phyloP scores from a whole-genome alignment of 345 rosid genomes.

The Gossypium ekmanianum region DNA sequence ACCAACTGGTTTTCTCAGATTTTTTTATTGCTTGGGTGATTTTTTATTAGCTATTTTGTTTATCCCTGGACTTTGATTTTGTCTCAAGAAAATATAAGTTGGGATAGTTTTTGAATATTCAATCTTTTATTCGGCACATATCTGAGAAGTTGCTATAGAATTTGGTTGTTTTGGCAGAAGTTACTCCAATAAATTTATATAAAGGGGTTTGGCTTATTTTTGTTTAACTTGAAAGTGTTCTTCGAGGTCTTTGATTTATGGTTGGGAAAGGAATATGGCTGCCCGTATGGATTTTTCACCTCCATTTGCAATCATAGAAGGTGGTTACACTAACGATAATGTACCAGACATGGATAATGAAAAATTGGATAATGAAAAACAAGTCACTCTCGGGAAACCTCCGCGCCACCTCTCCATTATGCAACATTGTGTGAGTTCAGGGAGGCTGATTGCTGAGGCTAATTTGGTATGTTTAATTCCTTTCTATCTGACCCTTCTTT shows the following conservation, averaged over 20 bases:
- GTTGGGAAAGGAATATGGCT: conserved; percentile 43
- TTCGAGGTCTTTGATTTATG: conserved; percentile 28
- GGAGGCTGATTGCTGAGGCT: conserved; percentile 44
- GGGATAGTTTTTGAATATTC: conserved; percentile 9
- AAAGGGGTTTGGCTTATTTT: conserved; percentile 7
- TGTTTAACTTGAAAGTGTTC: conserved; percentile 11
- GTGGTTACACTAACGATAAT: conserved; percentile 36
- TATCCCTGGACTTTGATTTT: neutral
- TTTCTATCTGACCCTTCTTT: neutral
- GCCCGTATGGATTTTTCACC: conserved; percentile 63
- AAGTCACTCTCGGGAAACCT: conserved; percentile 59
- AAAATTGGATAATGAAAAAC: conserved; percentile 45
- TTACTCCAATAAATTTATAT: neutral
- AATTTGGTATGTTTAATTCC: conserved; percentile 42
- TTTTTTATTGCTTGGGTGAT: conserved; percentile 22
- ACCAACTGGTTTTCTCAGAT: conserved; percentile 15
- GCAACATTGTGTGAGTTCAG: conserved; percentile 43
- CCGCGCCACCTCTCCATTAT: conserved; percentile 54
- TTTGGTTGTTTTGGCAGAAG: neutral
- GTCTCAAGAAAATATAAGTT: conserved; percentile 19
- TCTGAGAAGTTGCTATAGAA: neutral
- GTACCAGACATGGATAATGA: conserved; percentile 36
- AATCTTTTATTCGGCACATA: conserved; percentile 6
- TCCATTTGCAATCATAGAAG: conserved; percentile 44
- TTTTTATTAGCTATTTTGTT: conserved; percentile 9